phyloP scores from a whole-genome alignment of 768 basidiomycete genomes.

The Coprinellus micaceus region DNA sequence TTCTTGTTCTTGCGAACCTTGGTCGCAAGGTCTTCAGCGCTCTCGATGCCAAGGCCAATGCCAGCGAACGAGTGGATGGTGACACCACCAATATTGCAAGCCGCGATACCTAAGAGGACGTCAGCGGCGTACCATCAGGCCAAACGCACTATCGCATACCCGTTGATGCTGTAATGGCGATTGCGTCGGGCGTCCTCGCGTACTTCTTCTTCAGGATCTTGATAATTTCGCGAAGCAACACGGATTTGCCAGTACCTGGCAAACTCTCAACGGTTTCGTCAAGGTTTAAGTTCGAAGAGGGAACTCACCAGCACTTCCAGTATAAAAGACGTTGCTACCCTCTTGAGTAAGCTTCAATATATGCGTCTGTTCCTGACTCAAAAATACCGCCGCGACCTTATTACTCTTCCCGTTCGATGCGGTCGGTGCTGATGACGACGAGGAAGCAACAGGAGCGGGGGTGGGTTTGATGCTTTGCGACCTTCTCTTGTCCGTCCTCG shows the following conservation, averaged over 20 bases:
- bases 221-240: constrained; percentile 90
- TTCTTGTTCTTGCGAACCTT: constrained; percentile 85
- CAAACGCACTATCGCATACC: constrained; percentile 41
- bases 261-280: not conserved
- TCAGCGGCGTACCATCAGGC: not conserved
- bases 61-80: constrained; percentile 97
- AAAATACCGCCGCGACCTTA: constrained; percentile 44
- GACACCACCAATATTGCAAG: constrained; percentile 94
- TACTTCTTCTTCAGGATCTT: constrained; percentile 58
- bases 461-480: not conserved
- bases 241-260: constrained; percentile 93
- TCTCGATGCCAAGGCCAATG: constrained; percentile 77
- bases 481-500: not conserved
- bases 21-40: constrained; percentile 52
- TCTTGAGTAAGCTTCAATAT: constrained; percentile 76
- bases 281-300: constrained; percentile 13
- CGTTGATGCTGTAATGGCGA: constrained; percentile 94
- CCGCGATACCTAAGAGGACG: constrained; percentile 73
- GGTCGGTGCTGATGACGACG: constrained; percentile 9
- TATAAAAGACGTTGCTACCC: constrained; percentile 85
- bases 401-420: constrained; percentile 14
- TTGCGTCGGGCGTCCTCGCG: constrained; percentile 56
- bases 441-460: constrained; percentile 15
- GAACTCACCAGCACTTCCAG: constrained; percentile 87
- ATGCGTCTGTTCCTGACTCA: constrained; percentile 84